Percentiles rank a stretch among this genome's conserved stretches.
These are phyloP conservation scores for Lunularia cruciata DNA, from an alignment of 225 moss, liverwort and hornwort genomes.

Conservation along the genomic window DNA sequence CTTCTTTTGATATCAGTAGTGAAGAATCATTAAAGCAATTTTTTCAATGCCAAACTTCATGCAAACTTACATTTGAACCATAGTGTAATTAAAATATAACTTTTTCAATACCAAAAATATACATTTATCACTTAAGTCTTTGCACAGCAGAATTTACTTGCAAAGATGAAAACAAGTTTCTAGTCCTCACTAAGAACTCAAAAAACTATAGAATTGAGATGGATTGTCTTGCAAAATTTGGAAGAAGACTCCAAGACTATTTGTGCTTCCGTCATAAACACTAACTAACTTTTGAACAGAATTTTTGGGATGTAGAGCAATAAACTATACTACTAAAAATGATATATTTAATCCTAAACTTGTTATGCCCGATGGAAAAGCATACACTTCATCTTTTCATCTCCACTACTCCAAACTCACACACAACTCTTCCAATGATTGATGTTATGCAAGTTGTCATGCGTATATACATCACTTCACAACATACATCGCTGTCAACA, in stretches of 20 bases:
- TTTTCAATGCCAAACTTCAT: slow-evolving; percentile 16
- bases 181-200: slow-evolving; percentile 19
- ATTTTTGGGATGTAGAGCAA: slow-evolving; percentile 11
- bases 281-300: slow-evolving; percentile 14
- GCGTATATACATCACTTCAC: no score
- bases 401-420: slow-evolving; percentile 18
- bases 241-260: slow-evolving; percentile 5
- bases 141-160: slow-evolving; percentile 18
- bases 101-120: slow-evolving; percentile 10
- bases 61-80: slow-evolving; percentile 7
- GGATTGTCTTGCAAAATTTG: slow-evolving; percentile 19
- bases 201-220: slow-evolving; percentile 18
- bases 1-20: no score
- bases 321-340: slow-evolving; percentile 11
- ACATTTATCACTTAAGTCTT: slow-evolving; percentile 15
- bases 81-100: slow-evolving; percentile 16
- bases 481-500: no score
- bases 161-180: slow-evolving; percentile 12
- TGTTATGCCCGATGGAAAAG: background rate
- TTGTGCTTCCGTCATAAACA: slow-evolving; percentile 19
- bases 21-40: no score
- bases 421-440: slow-evolving; percentile 10
- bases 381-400: slow-evolving; percentile 8
- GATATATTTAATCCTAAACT: background rate
- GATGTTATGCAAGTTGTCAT: slow-evolving; percentile 20